Conservation (phyloP, 495 filamentous ascomycete genomes). For the Trichoderma parareesei region DNA sequence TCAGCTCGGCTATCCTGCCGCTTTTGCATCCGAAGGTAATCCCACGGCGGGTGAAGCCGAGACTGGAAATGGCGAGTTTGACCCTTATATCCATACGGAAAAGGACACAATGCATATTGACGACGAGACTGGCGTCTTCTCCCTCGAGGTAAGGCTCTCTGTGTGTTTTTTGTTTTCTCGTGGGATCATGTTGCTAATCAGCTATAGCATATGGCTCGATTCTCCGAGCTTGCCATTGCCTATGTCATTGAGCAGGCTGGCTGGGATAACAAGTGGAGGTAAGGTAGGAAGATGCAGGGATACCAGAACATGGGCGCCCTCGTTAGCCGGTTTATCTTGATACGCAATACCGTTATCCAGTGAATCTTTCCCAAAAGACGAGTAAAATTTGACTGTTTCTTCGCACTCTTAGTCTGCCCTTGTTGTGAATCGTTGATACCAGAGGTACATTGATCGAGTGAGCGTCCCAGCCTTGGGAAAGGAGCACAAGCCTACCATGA, state of each 20-base stretch:
- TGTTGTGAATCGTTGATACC: too few relatives aligned
- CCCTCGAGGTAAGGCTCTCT: slow-evolving; percentile 8
- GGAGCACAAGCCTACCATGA: too few relatives aligned
- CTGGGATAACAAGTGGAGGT: slow-evolving; percentile 18
- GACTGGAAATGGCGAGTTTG: slow-evolving; percentile 14
- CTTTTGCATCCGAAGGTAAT: slow-evolving; percentile 26
- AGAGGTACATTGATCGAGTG: too few relatives aligned
- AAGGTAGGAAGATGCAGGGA: background rate
- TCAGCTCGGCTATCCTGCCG: slow-evolving; percentile 22
- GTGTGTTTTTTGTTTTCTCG: background rate
- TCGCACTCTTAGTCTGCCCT: too few relatives aligned
- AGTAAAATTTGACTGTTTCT: too few relatives aligned
- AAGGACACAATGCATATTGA: slow-evolving; percentile 23
- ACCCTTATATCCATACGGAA: slow-evolving; percentile 24
- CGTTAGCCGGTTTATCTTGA: too few relatives aligned
- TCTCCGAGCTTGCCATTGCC: slow-evolving; percentile 17
- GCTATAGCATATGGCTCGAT: slow-evolving; percentile 15
- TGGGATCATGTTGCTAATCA: background rate
- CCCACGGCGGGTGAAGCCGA: background rate
- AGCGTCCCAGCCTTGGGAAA: too few relatives aligned
- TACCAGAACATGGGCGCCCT: background rate
- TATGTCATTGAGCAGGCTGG: slow-evolving; percentile 20
- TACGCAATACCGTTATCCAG: too few relatives aligned
- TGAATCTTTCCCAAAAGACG: too few relatives aligned
- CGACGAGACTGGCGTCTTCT: slow-evolving; percentile 15